Percentiles rank a stretch among this genome's conserved stretches.
These are phyloP conservation scores for Fusarium oxysporum DNA, from an alignment of 2,329 filamentous ascomycete species.

Conservation along the genomic window DNA sequence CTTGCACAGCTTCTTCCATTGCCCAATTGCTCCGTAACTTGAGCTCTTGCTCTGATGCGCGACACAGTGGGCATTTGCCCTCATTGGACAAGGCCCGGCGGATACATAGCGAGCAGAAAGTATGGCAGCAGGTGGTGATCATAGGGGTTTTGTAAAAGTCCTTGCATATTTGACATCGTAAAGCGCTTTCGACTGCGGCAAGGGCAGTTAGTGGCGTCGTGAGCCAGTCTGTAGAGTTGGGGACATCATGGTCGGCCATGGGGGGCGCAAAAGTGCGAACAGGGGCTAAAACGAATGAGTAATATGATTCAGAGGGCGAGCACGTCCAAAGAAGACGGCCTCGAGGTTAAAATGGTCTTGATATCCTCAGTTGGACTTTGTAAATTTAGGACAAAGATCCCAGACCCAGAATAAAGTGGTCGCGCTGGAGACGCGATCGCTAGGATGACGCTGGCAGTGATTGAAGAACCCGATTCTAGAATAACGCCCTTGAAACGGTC, in stretches of 20 bases:
- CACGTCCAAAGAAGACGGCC: neutral
- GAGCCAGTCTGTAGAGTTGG: slow-evolving; percentile 90
- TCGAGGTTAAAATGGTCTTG: neutral
- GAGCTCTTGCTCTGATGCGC: slow-evolving; percentile 81
- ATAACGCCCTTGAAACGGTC: slow-evolving; percentile 1
- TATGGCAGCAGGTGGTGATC: slow-evolving; percentile 94
- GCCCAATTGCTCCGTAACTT: slow-evolving; percentile 88
- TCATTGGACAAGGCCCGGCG: slow-evolving; percentile 84
- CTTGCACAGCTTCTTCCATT: slow-evolving; percentile 84
- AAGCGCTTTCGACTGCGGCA: slow-evolving; percentile 79
- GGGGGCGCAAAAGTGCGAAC: neutral
- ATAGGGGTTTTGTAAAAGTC: slow-evolving; percentile 96
- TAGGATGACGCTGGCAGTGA: slow-evolving; percentile 23
- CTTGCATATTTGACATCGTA: slow-evolving; percentile 97
- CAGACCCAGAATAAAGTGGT: slow-evolving; percentile 21
- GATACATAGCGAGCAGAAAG: slow-evolving; percentile 97
- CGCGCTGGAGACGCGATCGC: slow-evolving; percentile 42
- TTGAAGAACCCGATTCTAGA: neutral
- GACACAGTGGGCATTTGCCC: slow-evolving; percentile 89
- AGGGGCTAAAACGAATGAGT: neutral
- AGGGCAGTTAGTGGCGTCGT: slow-evolving; percentile 74
- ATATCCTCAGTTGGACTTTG: neutral
- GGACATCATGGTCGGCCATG: slow-evolving; percentile 58
- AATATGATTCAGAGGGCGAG: neutral
- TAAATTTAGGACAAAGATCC: neutral